Conservation (phyloP, 2,329 filamentous ascomycete species). For the Biscogniauxia mediterranea region DNA sequence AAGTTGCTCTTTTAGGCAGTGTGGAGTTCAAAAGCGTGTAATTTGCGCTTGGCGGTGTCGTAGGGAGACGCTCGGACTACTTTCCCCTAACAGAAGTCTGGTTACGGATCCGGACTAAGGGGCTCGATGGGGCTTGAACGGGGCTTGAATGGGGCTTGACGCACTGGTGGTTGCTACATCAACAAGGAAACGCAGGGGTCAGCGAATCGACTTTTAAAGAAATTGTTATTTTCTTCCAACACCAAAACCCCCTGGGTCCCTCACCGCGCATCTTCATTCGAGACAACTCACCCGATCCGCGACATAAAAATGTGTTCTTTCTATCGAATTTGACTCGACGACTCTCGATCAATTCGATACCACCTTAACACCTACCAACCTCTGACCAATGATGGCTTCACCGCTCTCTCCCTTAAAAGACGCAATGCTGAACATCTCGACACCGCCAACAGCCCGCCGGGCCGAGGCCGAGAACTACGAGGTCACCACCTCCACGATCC, state of each 20-base stretch:
- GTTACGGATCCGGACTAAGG: too few relatives aligned
- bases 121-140: neutral
- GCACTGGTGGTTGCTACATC: neutral
- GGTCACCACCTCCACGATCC: slow-evolving; percentile 1
- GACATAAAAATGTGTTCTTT: neutral
- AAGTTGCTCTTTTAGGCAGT: neutral
- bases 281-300: neutral
- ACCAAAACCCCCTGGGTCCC: neutral
- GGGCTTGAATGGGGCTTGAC: neutral
- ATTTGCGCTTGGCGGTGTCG: neutral
- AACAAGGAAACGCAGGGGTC: neutral
- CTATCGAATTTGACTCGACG: neutral
- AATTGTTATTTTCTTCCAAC: neutral
- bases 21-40: neutral
- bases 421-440: slow-evolving; percentile 38
- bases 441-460: slow-evolving; percentile 30
- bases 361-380: neutral
- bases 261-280: neutral
- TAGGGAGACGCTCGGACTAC: neutral
- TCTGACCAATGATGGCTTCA: slow-evolving; percentile 35
- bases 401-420: slow-evolving; percentile 40
- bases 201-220: neutral
- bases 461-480: slow-evolving; percentile 29
- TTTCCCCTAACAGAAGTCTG: neutral
- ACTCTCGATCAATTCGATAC: neutral